phyloP scores from a whole-genome alignment of 2,329 filamentous ascomycete species.

The Arthrobotrys conoides region DNA sequence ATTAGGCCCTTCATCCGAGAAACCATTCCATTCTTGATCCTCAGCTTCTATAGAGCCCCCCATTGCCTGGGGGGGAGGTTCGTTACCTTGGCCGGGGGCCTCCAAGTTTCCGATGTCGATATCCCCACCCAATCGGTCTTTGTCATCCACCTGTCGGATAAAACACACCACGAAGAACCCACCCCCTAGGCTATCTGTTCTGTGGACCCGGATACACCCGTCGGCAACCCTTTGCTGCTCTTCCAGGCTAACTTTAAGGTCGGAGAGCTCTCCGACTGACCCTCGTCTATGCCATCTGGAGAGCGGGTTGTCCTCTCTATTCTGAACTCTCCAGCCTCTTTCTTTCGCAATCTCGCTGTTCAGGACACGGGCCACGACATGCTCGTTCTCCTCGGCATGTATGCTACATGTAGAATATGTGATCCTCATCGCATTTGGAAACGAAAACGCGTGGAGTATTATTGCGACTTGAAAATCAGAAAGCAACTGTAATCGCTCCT shows the following conservation, averaged over 20 bases:
- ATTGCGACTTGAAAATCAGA: conserved; percentile 86
- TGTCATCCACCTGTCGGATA: conserved; percentile 18
- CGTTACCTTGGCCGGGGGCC: not conserved
- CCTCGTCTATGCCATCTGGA: conserved; percentile 80
- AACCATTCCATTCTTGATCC: conserved; percentile 42
- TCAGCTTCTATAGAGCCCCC: not conserved
- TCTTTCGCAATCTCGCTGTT: conserved; percentile 76
- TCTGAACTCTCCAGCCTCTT: conserved; percentile 83
- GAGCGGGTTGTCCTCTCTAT: conserved; percentile 81
- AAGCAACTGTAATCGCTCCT: conserved; percentile 78
- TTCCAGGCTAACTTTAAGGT: conserved; percentile 16
- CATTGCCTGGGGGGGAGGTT: not conserved
- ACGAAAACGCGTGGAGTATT: conserved; percentile 85
- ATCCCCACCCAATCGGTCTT: conserved; percentile 1
- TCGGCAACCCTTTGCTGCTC: conserved; percentile 39
- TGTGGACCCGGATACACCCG: conserved; percentile 49
- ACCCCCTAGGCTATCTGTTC: conserved; percentile 50
- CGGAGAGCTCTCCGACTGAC: conserved; percentile 30
- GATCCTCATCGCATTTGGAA: conserved; percentile 80
- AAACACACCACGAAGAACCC: conserved; percentile 59
- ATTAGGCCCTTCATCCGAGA: conserved; percentile 29
- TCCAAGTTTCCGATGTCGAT: not conserved
- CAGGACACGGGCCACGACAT: conserved; percentile 81
- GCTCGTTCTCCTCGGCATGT: conserved; percentile 88
- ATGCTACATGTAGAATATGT: conserved; percentile 96